These are phyloP conservation scores for Fomitiporia mediterranea DNA, from an alignment of 1,284 basidiomycete species.

Conservation along the genomic window DNA sequence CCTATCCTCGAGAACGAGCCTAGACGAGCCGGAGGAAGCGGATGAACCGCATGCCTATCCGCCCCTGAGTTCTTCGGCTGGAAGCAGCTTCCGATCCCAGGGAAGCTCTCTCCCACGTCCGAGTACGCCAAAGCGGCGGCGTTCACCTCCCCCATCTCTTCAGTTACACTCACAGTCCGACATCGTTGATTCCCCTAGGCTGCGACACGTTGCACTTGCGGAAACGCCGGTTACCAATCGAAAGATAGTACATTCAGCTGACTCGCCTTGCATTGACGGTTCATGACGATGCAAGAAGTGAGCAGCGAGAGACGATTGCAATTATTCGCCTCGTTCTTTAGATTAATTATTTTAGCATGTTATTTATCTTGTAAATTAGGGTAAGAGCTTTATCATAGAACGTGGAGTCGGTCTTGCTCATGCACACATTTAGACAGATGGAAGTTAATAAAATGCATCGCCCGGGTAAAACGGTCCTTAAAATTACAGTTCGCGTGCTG, in stretches of 20 bases:
- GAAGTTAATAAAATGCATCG: too few species aligned
- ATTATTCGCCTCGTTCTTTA: neutral
- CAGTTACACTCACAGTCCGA: slow-evolving; percentile 22
- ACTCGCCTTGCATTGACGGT: neutral
- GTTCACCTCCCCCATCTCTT: slow-evolving; percentile 28
- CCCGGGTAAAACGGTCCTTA: too few species aligned
- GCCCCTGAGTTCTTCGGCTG: slow-evolving; percentile 10
- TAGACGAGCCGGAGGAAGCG: slow-evolving; percentile 5
- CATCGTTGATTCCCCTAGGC: neutral
- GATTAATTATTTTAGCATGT: neutral
- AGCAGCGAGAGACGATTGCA: neutral
- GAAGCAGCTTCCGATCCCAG: slow-evolving; percentile 1
- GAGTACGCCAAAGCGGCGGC: slow-evolving; percentile 20
- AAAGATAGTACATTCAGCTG: neutral
- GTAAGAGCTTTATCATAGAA: neutral
- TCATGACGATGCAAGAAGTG: neutral
- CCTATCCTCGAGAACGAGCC: slow-evolving; percentile 17
- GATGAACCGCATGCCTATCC: slow-evolving; percentile 19
- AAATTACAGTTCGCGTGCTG: too few species aligned
- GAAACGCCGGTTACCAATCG: neutral
- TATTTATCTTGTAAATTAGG: slow-evolving; percentile 1
- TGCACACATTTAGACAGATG: too few species aligned
- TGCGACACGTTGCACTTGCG: neutral
- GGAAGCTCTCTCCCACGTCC: neutral
- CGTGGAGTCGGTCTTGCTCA: too few species aligned